These are phyloP conservation scores for Coniferiporia weirii DNA, from an alignment of 1,284 basidiomycete genomes.

Conservation along the genomic window DNA sequence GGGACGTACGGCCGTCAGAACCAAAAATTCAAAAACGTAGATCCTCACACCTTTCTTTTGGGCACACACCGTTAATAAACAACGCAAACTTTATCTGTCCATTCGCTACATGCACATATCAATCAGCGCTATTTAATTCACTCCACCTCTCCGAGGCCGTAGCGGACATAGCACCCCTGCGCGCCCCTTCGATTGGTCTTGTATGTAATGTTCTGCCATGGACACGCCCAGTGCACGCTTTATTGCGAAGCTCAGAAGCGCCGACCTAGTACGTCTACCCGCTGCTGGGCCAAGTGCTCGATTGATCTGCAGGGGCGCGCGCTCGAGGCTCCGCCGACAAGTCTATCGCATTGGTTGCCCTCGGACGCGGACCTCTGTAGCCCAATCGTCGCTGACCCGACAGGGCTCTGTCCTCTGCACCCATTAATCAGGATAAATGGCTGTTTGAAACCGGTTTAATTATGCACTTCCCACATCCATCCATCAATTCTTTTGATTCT, in stretches of 20 bases:
- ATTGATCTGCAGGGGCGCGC: not conserved
- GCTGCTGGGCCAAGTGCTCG: no score
- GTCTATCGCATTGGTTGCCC: no score
- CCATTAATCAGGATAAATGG: no score
- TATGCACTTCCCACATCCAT: not conserved
- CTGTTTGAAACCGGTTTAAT: not conserved
- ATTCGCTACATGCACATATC: not conserved
- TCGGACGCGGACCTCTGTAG: no score
- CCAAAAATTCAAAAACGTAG: conserved; percentile 8
- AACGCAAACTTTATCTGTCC: not conserved
- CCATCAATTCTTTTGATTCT: not conserved
- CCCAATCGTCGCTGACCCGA: no score
- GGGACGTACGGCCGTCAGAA: not conserved
- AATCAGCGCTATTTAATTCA: not conserved
- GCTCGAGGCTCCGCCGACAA: not conserved
- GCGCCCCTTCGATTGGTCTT: not conserved
- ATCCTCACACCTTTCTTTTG: conserved; percentile 2
- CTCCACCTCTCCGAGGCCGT: not conserved
- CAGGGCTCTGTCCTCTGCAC: no score
- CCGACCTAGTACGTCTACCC: not conserved
- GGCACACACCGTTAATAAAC: not conserved
- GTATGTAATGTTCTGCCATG: not conserved
- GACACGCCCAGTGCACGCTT: not conserved
- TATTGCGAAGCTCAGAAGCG: not conserved
- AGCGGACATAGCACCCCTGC: not conserved